These are phyloP conservation scores for Zymoseptoria tritici DNA, from an alignment of 2,329 filamentous ascomycete genomes.

Conservation along the genomic window DNA sequence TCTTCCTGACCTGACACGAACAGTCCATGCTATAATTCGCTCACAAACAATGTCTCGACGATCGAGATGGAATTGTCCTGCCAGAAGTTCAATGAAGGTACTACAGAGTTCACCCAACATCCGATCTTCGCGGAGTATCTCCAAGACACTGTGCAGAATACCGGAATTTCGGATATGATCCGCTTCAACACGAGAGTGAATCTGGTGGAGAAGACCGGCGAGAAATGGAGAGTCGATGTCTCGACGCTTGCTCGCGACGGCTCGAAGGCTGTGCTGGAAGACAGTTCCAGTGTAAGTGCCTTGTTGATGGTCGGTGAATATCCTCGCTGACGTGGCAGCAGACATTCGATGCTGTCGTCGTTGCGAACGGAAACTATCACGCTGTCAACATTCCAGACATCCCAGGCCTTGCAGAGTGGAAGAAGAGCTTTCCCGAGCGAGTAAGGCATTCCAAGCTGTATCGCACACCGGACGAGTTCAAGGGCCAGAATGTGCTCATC, in stretches of 20 bases:
- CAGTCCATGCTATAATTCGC: constrained; percentile 46
- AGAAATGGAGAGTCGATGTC: constrained; percentile 47
- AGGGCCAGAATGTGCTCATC: constrained; percentile 50
- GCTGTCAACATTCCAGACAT: constrained; percentile 44
- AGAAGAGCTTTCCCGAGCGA: constrained; percentile 37
- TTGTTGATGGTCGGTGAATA: background rate
- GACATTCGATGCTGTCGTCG: constrained; percentile 45
- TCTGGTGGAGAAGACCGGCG: constrained; percentile 39
- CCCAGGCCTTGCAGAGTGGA: constrained; percentile 41
- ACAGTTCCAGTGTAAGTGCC: constrained; percentile 2
- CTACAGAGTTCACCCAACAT: constrained; percentile 53
- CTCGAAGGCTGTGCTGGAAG: background rate
- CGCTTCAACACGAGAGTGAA: constrained; percentile 55
- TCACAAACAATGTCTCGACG: constrained; percentile 49
- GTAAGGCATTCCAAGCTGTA: constrained; percentile 49
- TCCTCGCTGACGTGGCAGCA: constrained; percentile 9
- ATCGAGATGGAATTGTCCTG: constrained; percentile 44
- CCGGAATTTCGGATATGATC: constrained; percentile 45
- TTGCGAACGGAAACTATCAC: constrained; percentile 51
- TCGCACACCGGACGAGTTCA: constrained; percentile 39
- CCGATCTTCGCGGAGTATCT: constrained; percentile 53
- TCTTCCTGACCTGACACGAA: background rate
- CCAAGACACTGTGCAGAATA: constrained; percentile 47
- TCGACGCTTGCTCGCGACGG: constrained; percentile 33
- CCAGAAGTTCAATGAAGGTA: constrained; percentile 52